Percentiles rank a stretch among this genome's conserved stretches.
phyloP scores from a whole-genome alignment of 805 yeast species.

The Yarrowia hollandica region DNA sequence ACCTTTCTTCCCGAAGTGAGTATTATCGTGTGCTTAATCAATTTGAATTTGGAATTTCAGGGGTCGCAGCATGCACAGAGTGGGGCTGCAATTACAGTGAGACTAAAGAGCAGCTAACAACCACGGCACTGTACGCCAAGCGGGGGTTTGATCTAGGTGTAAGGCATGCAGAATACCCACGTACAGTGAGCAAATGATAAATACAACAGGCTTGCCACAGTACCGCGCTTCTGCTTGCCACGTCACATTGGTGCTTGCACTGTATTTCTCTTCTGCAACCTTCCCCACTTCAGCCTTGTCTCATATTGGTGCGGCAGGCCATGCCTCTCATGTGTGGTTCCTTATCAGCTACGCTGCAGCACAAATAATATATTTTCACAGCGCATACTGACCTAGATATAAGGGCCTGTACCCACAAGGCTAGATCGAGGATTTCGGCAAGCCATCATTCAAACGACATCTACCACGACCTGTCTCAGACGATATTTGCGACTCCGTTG shows the following conservation, averaged over 20 bases:
- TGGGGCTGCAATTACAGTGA: background rate
- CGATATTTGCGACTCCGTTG: background rate
- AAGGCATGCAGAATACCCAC: background rate
- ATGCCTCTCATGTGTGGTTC: constrained; percentile 22
- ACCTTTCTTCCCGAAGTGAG: no score
- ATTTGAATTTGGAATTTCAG: constrained; percentile 15
- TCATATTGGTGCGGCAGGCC: background rate
- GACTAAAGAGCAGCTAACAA: background rate
- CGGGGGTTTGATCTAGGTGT: background rate
- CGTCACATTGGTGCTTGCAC: no score
- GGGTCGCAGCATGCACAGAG: constrained; percentile 8
- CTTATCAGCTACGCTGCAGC: constrained; percentile 16
- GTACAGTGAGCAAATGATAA: no score
- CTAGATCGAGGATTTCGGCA: background rate
- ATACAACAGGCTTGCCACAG: no score
- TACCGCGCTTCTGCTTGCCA: no score
- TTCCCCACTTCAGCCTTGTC: constrained; percentile 23
- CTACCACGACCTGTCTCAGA: no score
- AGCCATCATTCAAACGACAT: no score
- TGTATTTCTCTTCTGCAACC: constrained; percentile 4
- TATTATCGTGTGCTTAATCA: background rate
- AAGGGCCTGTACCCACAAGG: background rate
- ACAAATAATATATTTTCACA: background rate
- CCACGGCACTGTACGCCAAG: constrained; percentile 8
- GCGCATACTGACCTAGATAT: constrained; percentile 17